Conservation (phyloP, 2,329 filamentous ascomycete species). For the Sarocladiaceae sp. region DNA sequence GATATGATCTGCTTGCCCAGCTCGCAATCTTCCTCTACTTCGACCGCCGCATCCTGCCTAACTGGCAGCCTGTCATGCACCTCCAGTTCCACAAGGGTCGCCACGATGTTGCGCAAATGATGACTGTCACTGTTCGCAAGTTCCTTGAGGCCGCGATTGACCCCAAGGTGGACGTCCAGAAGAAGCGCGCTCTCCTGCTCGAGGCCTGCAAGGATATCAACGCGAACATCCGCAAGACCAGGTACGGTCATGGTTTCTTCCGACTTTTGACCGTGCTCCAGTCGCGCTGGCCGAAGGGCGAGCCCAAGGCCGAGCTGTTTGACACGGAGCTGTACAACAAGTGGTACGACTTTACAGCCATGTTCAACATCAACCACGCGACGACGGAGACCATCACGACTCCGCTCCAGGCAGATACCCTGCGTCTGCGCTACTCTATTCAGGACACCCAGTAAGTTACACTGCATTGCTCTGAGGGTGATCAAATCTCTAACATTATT, state of each 20-base stretch:
- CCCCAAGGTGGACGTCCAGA: neutral
- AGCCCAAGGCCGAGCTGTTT: neutral
- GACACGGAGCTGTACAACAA: neutral
- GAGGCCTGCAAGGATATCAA: neutral
- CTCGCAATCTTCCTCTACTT: slow-evolving; percentile 3
- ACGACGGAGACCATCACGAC: neutral
- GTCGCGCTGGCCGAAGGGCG: neutral
- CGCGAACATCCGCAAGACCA: neutral
- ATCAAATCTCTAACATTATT: neutral
- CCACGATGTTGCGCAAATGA: slow-evolving; percentile 10
- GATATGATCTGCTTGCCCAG: slow-evolving; percentile 1
- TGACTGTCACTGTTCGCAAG: neutral
- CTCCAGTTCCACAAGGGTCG: slow-evolving; percentile 8
- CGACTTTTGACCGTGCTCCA: neutral
- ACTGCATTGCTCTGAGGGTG: neutral
- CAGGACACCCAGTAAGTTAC: neutral
- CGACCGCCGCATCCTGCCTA: slow-evolving; percentile 7
- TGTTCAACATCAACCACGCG: neutral
- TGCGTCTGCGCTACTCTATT: neutral
- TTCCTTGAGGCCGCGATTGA: slow-evolving; percentile 9
- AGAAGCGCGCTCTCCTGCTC: neutral
- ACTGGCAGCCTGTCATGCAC: slow-evolving; percentile 2
- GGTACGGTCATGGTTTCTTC: neutral
- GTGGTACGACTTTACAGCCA: neutral
- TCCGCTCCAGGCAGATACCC: neutral